phyloP scores from a whole-genome alignment of 2,329 filamentous ascomycete species.

The Aphanoascus verrucosus region DNA sequence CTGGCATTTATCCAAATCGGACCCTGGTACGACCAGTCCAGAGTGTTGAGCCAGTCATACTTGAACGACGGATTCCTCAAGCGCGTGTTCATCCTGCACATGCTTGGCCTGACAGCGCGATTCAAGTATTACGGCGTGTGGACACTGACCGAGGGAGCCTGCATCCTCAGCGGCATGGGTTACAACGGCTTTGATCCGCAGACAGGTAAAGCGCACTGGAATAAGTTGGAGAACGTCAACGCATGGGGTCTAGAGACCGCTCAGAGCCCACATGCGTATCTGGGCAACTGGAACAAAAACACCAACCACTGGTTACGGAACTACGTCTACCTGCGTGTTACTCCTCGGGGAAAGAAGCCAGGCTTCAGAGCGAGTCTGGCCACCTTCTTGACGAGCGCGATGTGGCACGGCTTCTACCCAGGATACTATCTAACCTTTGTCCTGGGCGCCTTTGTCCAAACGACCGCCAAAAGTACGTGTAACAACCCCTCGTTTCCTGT shows the following conservation, averaged over 20 bases:
- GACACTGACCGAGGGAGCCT: slow-evolving; percentile 84
- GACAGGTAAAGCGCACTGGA: slow-evolving; percentile 79
- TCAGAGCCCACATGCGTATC: slow-evolving; percentile 84
- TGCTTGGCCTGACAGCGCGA: slow-evolving; percentile 69
- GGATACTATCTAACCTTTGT: slow-evolving; percentile 91
- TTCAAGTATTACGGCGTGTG: slow-evolving; percentile 97
- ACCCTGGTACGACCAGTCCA: slow-evolving; percentile 51
- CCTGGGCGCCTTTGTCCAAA: slow-evolving; percentile 82
- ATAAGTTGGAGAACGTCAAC: slow-evolving; percentile 80
- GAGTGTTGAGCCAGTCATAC: slow-evolving; percentile 57
- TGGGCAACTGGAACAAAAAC: slow-evolving; percentile 96
- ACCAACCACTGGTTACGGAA: slow-evolving; percentile 95
- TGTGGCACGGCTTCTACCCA: slow-evolving; percentile 97
- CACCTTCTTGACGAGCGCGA: slow-evolving; percentile 85
- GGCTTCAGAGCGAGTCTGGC: slow-evolving; percentile 90
- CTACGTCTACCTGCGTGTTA: slow-evolving; percentile 91
- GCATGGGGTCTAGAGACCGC: slow-evolving; percentile 77
- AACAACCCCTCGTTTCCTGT: no score
- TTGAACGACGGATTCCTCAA: slow-evolving; percentile 57
- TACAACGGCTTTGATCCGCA: slow-evolving; percentile 84
- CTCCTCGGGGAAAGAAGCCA: slow-evolving; percentile 88
- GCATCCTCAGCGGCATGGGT: slow-evolving; percentile 83
- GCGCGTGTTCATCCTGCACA: slow-evolving; percentile 69
- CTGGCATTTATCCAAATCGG: slow-evolving; percentile 63
- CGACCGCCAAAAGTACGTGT: slow-evolving; percentile 75